These are phyloP conservation scores for Phytophthora citrophthora DNA, from an alignment of 352 stramenopile genomes.

Conservation along the genomic window DNA sequence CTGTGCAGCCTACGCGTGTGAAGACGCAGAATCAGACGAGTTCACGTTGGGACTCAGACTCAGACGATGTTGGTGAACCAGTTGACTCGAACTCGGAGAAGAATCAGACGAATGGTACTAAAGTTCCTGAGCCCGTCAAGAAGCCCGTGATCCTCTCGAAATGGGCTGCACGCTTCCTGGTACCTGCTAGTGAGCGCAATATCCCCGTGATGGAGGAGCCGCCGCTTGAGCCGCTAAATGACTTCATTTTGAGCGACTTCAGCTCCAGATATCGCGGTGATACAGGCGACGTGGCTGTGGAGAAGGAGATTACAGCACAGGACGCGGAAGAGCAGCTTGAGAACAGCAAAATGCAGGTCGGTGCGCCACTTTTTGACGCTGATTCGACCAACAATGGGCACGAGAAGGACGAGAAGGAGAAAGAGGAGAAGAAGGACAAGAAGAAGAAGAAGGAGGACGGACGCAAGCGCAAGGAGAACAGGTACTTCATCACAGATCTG, in stretches of 20 bases:
- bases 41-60: constrained; percentile 71
- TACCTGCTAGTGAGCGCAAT: constrained; percentile 60
- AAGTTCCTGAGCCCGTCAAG: constrained; percentile 7
- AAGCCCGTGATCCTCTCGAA: constrained; percentile 63
- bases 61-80: constrained; percentile 55
- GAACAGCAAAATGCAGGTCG: constrained; percentile 46
- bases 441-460: constrained; percentile 37
- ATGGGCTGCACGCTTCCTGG: constrained; percentile 77
- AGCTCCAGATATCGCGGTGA: constrained; percentile 66
- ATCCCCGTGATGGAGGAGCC: constrained; percentile 62
- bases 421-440: constrained; percentile 23
- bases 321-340: constrained; percentile 27
- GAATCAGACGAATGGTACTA: constrained; percentile 22
- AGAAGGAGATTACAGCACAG: constrained; percentile 52
- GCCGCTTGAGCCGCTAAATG: constrained; percentile 80
- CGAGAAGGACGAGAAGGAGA: constrained; percentile 5
- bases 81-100: constrained; percentile 33
- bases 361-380: constrained; percentile 55
- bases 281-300: constrained; percentile 51
- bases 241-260: constrained; percentile 88
- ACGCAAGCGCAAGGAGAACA: constrained; percentile 65
- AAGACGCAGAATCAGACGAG: constrained; percentile 31
- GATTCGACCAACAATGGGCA: constrained; percentile 7
- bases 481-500: constrained; percentile 85
- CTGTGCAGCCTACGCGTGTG: constrained; percentile 42